Base-by-base conservation (phyloP, 352 stramenopile species). In the Pythium brassicae region DNA sequence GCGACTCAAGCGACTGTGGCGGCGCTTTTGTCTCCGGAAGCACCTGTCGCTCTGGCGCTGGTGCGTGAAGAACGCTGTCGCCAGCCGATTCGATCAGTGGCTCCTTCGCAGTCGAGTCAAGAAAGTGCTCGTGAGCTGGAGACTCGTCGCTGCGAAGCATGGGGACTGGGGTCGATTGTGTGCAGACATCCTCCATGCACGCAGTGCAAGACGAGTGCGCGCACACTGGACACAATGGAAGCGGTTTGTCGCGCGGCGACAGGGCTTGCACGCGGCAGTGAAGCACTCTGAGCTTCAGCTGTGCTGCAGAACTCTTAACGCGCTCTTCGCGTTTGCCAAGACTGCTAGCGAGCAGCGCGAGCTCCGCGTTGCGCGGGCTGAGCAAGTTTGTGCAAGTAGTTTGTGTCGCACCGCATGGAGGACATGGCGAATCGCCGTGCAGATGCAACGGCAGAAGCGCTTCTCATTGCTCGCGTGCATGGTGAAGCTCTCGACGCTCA, bases 401-500 rank as follows among this genome's bases (percentile, higher is more conserved):
- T 15, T 71, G 19, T 20, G 53, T 7, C 58, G 57, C 5, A 47
- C 50, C 23, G 50, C 39, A 12, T 34, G 74, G 15, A 15, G 2
- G 0, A 15, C 29, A 2, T 83, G 73, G 73, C 60, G 57, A 57
- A 11, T 8, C 1, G 43, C n/a, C 1, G 35, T 68, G 0, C 62
- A 68, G 4, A 55, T 56, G 9, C 59, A 73, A 10, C 65, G 68
- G 3, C 66, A 84, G 60, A 63, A 70, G 14, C 68, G 61, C 12
- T 83, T 72, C 39, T 64, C 76, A 2, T 25, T 87, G n/a, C 68
- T 89, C 1, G 65, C 68, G 0, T 83, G 74, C 20, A 62, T 84
- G 15, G 57, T 83, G 26, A 89, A 86, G 62, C 55, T 87, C 54
- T 47, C 71, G 19, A 65, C 56, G 4, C 49, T 74, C 1, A 43